Evolutionary conservation across 78 protist genomes (phyloP).

Genomic region (Tieghemostelium lacteum): DNA sequence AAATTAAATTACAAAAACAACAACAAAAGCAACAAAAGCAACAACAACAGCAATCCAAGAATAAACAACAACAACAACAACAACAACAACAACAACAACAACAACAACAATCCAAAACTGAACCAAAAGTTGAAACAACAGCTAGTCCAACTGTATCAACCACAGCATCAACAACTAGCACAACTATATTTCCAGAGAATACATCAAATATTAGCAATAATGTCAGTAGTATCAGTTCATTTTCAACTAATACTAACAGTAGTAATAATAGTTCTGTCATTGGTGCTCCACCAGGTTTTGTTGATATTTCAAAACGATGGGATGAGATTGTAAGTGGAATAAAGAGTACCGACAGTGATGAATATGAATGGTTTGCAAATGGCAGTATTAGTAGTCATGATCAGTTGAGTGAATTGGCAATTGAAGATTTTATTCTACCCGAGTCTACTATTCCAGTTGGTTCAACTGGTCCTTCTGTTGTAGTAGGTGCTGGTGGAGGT

Average conservation of each 20-base stretch:
- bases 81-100: slow-evolving; percentile 25
- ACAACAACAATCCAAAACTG: neutral
- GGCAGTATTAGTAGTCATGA: too few relatives aligned
- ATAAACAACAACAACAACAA: neutral
- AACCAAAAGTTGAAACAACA: neutral
- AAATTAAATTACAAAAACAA: neutral
- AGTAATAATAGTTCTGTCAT: neutral
- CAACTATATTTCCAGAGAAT: neutral
- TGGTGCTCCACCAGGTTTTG: neutral
- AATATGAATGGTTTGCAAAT: too few relatives aligned
- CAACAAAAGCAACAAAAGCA: neutral
- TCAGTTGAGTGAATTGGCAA: too few relatives aligned
- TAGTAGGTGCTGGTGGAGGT: neutral
- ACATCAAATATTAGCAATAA: slow-evolving; percentile 6
- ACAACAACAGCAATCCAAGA: neutral
- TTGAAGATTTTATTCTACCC: slow-evolving; percentile 7
- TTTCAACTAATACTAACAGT: neutral
- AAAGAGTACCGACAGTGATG: too few relatives aligned
- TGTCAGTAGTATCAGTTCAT: slow-evolving; percentile 5
- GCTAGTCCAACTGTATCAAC: neutral
- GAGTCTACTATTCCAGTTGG: neutral
- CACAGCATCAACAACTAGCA: neutral
- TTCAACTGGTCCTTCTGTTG: neutral
- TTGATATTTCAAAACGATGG: neutral
- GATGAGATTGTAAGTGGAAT: too few relatives aligned